phyloP scores from a whole-genome alignment of 495 filamentous ascomycete genomes.

The Ascobolus immersus region DNA sequence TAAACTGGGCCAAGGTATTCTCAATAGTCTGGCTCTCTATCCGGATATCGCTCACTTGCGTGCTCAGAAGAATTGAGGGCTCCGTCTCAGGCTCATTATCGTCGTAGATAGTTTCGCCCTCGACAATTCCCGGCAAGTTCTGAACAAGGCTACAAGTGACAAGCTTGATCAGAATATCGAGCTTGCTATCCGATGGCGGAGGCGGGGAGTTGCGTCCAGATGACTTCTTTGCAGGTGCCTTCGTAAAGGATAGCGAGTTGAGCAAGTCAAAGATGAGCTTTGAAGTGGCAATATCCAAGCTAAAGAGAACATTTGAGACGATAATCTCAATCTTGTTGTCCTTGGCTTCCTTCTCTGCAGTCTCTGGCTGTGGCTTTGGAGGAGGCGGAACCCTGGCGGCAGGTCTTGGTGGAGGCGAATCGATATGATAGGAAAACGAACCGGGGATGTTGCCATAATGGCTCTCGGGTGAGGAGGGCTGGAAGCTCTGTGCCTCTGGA shows the following conservation, averaged over 20 bases:
- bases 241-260: too few relatives aligned
- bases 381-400: neutral
- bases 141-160: too few relatives aligned
- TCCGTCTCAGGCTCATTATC: too few relatives aligned
- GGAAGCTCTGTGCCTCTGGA: neutral
- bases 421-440: slow-evolving; percentile 14
- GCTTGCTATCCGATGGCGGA: too few relatives aligned
- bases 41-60: slow-evolving; percentile 5
- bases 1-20: neutral
- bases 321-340: slow-evolving; percentile 22
- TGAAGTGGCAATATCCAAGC: too few relatives aligned
- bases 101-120: too few relatives aligned
- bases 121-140: too few relatives aligned
- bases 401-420: slow-evolving; percentile 4
- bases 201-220: too few relatives aligned
- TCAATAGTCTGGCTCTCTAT: slow-evolving; percentile 6
- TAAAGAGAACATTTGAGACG: too few relatives aligned
- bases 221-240: too few relatives aligned
- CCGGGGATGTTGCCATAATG: slow-evolving; percentile 36
- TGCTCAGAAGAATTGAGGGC: neutral
- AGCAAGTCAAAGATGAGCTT: too few relatives aligned
- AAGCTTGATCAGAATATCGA: too few relatives aligned
- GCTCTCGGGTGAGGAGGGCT: neutral
- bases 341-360: neutral
- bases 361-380: neutral